Evolutionary conservation across 2,329 filamentous ascomycete genomes (phyloP), one percentile per base, ranked within the genome.

Genomic region (Trichoderma semiorbis): DNA sequence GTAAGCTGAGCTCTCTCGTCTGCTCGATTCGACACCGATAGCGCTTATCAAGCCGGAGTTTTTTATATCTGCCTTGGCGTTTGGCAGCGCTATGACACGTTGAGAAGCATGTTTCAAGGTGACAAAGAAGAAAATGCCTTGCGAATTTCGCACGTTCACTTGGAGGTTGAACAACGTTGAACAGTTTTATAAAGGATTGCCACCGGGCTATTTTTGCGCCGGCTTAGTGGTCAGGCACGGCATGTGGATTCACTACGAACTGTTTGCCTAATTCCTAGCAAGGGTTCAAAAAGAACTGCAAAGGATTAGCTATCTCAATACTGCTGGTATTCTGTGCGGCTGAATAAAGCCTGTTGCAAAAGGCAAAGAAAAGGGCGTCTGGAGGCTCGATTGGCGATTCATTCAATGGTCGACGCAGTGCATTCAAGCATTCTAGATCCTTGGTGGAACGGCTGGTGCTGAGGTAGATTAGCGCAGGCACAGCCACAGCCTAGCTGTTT

Each of bases 181-280:
- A 68, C 53, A n/a, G 26, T 10, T 47, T 10, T 68, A 21, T 24
- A 60, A 8, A 24, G 55, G 24, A 50, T n/a, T 18, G 61, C 36
- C 39, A 26, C 43, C 65, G 36, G 36, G 36, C 36, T 68, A 68
- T 68, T 60, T 68, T 68, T 47, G 65, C 39, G 53, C 18, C 55
- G 24, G 26, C 65, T 68, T 32, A 68, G 16, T 68, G 5, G 61
- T 50, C 66, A 61, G 57, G 6, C 21, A 11, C 21, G 24, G 30
- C 30, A 10, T 47, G 39, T 50, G 62, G 62, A 43, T 24, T 26
- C 62, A 16, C 11, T 30, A 21, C 43, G n/a, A 30, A 12, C 36
- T 24, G 12, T 11, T 16, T 47, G 10, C 43, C 18, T 21, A 32
- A 64, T 66, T 30, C 28, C 16, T 7, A n/a, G 12, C 28, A 30